A percentile compares a stretch with the other conserved stretches of the same genome.
phyloP scores from a whole-genome alignment of 1,284 basidiomycete genomes.

The Rhodotorula sp. region DNA sequence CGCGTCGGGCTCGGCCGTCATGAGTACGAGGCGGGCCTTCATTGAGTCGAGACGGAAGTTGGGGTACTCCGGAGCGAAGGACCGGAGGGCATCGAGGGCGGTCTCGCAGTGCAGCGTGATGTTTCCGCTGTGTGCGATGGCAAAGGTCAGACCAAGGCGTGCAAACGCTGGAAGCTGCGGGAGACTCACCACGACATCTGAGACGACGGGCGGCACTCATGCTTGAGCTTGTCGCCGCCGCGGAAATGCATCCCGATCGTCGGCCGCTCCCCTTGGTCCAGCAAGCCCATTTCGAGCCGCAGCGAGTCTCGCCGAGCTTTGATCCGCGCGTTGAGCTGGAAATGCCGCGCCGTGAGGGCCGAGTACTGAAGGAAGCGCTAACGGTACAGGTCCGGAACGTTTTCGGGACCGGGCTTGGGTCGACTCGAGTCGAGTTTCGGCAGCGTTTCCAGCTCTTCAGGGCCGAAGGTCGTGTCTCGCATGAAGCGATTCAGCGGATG shows the following conservation, averaged over 20 bases:
- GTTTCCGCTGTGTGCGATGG: constrained; percentile 14
- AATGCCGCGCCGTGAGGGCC: constrained; percentile 1
- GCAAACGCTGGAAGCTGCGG: background rate
- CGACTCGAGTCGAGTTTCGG: constrained; percentile 12
- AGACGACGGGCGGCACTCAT: constrained; percentile 15
- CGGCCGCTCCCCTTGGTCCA: background rate
- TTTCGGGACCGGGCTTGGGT: constrained; percentile 2
- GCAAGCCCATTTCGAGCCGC: background rate
- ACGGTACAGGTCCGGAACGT: constrained; percentile 10
- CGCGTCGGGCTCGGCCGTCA: constrained; percentile 32
- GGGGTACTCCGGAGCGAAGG: background rate
- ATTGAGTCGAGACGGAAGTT: background rate
- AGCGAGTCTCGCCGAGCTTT: background rate
- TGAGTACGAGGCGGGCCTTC: constrained; percentile 27
- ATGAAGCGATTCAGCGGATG: constrained; percentile 6
- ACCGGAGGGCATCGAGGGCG: constrained; percentile 10
- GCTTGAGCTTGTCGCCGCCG: constrained; percentile 26
- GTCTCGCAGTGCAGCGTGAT: constrained; percentile 28
- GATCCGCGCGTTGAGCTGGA: constrained; percentile 10
- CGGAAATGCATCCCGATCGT: constrained; percentile 23
- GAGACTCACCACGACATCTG: constrained; percentile 28
- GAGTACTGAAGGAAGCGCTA: constrained; percentile 17
- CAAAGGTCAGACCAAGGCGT: background rate
- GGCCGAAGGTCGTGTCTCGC: background rate
- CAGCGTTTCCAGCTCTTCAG: constrained; percentile 15